Evolutionary conservation across 2,329 filamentous ascomycete species (phyloP).

Genomic region (Cercospora canescens): DNA sequence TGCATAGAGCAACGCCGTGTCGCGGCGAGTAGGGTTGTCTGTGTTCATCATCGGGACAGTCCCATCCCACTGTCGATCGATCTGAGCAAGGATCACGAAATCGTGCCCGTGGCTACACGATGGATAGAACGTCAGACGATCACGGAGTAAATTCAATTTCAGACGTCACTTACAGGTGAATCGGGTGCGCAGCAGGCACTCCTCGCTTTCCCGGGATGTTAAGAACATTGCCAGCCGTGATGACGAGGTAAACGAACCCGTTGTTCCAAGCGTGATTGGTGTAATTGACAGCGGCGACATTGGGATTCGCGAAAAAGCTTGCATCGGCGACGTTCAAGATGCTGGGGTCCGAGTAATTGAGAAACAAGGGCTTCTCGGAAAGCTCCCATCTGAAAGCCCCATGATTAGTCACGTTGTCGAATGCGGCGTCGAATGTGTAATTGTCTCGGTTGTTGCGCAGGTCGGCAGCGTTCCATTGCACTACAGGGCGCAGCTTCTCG

Average conservation of each 20-base stretch:
- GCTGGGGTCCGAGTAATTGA: constrained; percentile 30
- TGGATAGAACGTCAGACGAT: neutral
- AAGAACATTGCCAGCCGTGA: constrained; percentile 24
- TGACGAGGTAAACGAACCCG: constrained; percentile 34
- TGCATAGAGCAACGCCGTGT: constrained; percentile 47
- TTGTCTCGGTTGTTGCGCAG: constrained; percentile 18
- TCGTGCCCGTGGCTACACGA: constrained; percentile 45
- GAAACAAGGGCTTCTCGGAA: constrained; percentile 28
- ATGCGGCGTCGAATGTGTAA: constrained; percentile 29
- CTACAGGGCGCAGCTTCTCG: constrained; percentile 29
- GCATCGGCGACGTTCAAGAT: constrained; percentile 30
- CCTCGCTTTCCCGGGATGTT: constrained; percentile 11
- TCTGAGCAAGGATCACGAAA: constrained; percentile 32
- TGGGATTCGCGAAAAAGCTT: constrained; percentile 11
- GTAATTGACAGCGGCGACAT: constrained; percentile 16
- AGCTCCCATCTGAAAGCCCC: constrained; percentile 30
- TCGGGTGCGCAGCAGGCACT: constrained; percentile 31
- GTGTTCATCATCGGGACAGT: constrained; percentile 34
- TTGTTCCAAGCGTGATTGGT: constrained; percentile 21
- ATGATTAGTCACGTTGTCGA: constrained; percentile 14
- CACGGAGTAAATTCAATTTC: neutral
- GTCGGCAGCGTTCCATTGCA: constrained; percentile 29
- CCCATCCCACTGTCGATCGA: constrained; percentile 24
- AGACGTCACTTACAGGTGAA: constrained; percentile 24
- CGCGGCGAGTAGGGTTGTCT: constrained; percentile 49